Conservation (phyloP, 2,329 filamentous ascomycete species). For the Erysiphe pulchra region DNA sequence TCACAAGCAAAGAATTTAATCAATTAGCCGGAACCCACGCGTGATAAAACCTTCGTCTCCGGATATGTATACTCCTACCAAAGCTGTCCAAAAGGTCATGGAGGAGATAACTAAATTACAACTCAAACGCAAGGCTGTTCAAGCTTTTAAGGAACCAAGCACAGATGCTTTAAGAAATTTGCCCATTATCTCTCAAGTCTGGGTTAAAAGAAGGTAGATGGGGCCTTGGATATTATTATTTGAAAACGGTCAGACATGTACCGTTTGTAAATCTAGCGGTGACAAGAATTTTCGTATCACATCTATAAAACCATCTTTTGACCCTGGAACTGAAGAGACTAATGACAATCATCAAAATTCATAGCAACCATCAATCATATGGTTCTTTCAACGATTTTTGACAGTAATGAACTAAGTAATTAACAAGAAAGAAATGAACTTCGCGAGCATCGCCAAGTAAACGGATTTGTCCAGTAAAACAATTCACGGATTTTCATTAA, state of each 20-base stretch:
- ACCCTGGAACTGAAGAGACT: too few species aligned
- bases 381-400: too few species aligned
- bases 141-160: constrained; percentile 1
- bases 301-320: background rate
- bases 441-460: too few species aligned
- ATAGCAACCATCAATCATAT: too few species aligned
- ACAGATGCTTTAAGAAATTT: background rate
- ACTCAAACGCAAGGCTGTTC: background rate
- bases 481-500: too few species aligned
- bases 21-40: background rate
- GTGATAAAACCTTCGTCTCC: background rate
- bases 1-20: constrained; percentile 1
- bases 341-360: too few species aligned
- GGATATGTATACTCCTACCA: background rate
- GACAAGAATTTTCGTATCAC: background rate
- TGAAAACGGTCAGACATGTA: background rate
- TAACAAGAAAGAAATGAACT: too few species aligned
- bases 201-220: background rate
- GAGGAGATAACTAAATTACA: constrained; percentile 1
- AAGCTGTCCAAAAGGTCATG: constrained; percentile 1
- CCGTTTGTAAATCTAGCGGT: background rate
- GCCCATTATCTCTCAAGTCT: background rate
- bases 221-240: background rate
- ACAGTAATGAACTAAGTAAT: too few species aligned
- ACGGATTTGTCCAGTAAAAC: too few species aligned